Conservation (phyloP, 2,329 filamentous ascomycete genomes). For the Sclerotinia spermophila region DNA sequence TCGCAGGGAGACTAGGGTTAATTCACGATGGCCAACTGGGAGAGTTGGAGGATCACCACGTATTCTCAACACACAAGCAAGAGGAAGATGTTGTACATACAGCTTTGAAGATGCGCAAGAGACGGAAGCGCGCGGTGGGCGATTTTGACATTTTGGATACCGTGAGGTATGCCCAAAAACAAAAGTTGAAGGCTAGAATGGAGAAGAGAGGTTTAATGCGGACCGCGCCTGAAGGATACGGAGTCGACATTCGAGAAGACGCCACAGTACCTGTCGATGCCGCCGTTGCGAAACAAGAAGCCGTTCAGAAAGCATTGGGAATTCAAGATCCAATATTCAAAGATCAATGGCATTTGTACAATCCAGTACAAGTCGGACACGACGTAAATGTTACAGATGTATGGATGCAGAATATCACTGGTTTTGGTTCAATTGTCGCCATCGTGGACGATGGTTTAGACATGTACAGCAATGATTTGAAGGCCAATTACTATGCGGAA, state of each 20-base stretch:
- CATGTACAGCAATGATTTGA: slow-evolving; percentile 90
- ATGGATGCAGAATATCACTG: slow-evolving; percentile 88
- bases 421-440: slow-evolving; percentile 81
- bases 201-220: slow-evolving; percentile 47
- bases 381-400: slow-evolving; percentile 95
- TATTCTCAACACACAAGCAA: slow-evolving; percentile 71
- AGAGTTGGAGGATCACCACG: slow-evolving; percentile 74
- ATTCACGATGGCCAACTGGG: slow-evolving; percentile 78
- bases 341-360: slow-evolving; percentile 95
- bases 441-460: slow-evolving; percentile 96
- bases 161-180: slow-evolving; percentile 78
- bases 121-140: slow-evolving; percentile 57
- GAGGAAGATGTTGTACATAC: slow-evolving; percentile 56
- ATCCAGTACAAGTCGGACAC: slow-evolving; percentile 74
- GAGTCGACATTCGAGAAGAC: slow-evolving; percentile 25
- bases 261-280: slow-evolving; percentile 22
- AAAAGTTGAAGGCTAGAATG: slow-evolving; percentile 57
- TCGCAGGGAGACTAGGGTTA: slow-evolving; percentile 71
- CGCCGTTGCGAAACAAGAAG: slow-evolving; percentile 55
- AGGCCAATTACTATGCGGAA: slow-evolving; percentile 86
- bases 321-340: slow-evolving; percentile 89
- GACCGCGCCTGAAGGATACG: slow-evolving; percentile 27
- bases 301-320: slow-evolving; percentile 61
- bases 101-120: slow-evolving; percentile 48
- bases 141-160: slow-evolving; percentile 63